These are phyloP conservation scores for Aspergillus bridgeri DNA, from an alignment of 495 filamentous ascomycete genomes.

Conservation along the genomic window DNA sequence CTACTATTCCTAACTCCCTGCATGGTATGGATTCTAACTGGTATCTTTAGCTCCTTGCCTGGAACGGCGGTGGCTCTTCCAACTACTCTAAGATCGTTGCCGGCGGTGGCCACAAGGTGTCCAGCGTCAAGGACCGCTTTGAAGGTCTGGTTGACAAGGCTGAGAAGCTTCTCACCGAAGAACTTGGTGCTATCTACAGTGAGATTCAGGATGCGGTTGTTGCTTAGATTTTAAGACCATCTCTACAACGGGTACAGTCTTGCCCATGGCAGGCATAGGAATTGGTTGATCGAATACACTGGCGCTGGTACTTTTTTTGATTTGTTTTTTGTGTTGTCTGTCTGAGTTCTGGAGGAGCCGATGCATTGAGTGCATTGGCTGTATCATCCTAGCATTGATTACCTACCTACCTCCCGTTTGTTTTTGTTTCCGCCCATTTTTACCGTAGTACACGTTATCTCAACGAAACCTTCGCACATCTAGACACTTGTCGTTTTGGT, in stretches of 20 bases:
- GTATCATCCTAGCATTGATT: slow-evolving; percentile 15
- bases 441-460: slow-evolving; percentile 33
- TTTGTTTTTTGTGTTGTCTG: slow-evolving; percentile 16
- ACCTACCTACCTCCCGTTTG: slow-evolving; percentile 15
- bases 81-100: slow-evolving; percentile 87
- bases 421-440: slow-evolving; percentile 16
- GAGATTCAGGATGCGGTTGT: slow-evolving; percentile 43
- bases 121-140: slow-evolving; percentile 27
- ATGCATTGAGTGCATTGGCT: slow-evolving; percentile 20
- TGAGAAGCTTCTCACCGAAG: slow-evolving; percentile 35
- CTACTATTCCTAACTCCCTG: background rate
- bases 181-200: slow-evolving; percentile 47
- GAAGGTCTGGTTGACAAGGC: slow-evolving; percentile 33
- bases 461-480: slow-evolving; percentile 23
- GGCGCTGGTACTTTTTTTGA: slow-evolving; percentile 32
- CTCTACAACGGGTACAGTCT: background rate
- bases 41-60: slow-evolving; percentile 72
- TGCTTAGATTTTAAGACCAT: slow-evolving; percentile 29
- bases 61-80: slow-evolving; percentile 93
- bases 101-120: slow-evolving; percentile 50
- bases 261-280: slow-evolving; percentile 26
- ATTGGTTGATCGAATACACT: slow-evolving; percentile 26
- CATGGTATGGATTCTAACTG: slow-evolving; percentile 37
- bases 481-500: slow-evolving; percentile 19
- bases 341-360: slow-evolving; percentile 2